Base-by-base conservation (phyloP, 2,329 filamentous ascomycete species). In the Blastomyces gilchristii region DNA sequence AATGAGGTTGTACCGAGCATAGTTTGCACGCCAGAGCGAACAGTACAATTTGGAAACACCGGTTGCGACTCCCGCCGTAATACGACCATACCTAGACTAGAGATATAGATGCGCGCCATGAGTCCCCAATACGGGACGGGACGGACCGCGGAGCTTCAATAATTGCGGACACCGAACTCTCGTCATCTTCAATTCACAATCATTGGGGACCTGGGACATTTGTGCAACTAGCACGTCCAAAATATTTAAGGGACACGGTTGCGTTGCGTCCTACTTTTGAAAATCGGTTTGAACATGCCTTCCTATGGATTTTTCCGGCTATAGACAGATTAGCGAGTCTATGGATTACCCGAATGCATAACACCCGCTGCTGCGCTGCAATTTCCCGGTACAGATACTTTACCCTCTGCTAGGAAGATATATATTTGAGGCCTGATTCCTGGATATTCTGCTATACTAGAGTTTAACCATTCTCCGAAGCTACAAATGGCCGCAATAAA, bases 1-100 rank as follows among this genome's bases (percentile, higher is more conserved):
- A 75, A 68, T 77, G 72, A 76, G 28, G 37, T 47, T 47, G 6
- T 16, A 2, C 11, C 39, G 2, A 14, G 34, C 37, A 43, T 28
- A 2, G 4, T n/a, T 52, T 43, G n/a, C 37, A 43, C n/a, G 5
- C 22, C 8, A 12, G 25, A 37, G 2, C 11, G 5, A 43, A 43
- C 18, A 25, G 34, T 25, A 58, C 37, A 8, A 43, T 43, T 25
- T 37, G 34, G 37, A n/a, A 41, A 18, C 16, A 41, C 31, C 7
- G 7, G 14, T n/a, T 57, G 3, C 28, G 11, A 16, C 8, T 16
- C 34, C 18, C 31, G 9, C n/a, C n/a, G n/a, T 22, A 22, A 22
- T 22, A 22, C n/a, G 34, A 4, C 31, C 31, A n/a, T 52, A 12
- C 28, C 25, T 39, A 16, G 31, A 22, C 52, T 37, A 12, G 49